A percentile compares a stretch with the other conserved stretches of the same genome.
phyloP scores from a whole-genome alignment of 169 alveolate species.

The Plasmodium reichenowi region DNA sequence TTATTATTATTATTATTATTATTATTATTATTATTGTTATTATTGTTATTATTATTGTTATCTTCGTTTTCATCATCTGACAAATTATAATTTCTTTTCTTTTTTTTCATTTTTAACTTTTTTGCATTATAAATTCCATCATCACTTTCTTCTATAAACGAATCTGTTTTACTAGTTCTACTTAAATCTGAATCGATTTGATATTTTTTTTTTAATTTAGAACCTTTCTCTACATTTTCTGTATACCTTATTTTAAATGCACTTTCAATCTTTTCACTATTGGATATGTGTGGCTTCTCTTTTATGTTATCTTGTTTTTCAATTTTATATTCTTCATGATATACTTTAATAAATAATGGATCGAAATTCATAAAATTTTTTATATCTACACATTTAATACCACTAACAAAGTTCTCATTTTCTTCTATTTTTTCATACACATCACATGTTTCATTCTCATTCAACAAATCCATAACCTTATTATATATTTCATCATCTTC shows the following conservation, averaged over 20 bases:
- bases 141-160: conserved; percentile 26
- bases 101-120: conserved; percentile 25
- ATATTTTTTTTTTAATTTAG: not conserved
- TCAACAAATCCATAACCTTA: conserved; percentile 2
- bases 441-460: conserved; percentile 13
- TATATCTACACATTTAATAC: conserved; percentile 18
- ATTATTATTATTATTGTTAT: not conserved
- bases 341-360: conserved; percentile 54
- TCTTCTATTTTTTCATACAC: conserved; percentile 11
- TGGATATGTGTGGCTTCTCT: not conserved
- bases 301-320: not conserved
- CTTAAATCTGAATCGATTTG: not conserved
- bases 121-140: conserved; percentile 61
- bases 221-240: not conserved
- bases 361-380: conserved; percentile 53
- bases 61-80: not conserved
- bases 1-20: not conserved
- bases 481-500: conserved; percentile 39
- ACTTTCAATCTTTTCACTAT: not conserved
- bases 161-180: not conserved
- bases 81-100: not conserved
- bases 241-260: not conserved
- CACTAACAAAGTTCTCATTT: conserved; percentile 36
- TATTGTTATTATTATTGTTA: not conserved
- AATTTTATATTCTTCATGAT: conserved; percentile 15